A percentile compares a stretch with the other conserved stretches of the same genome.
Conservation (phyloP, 306 rosid species). For the Prunus kanzakura region DNA sequence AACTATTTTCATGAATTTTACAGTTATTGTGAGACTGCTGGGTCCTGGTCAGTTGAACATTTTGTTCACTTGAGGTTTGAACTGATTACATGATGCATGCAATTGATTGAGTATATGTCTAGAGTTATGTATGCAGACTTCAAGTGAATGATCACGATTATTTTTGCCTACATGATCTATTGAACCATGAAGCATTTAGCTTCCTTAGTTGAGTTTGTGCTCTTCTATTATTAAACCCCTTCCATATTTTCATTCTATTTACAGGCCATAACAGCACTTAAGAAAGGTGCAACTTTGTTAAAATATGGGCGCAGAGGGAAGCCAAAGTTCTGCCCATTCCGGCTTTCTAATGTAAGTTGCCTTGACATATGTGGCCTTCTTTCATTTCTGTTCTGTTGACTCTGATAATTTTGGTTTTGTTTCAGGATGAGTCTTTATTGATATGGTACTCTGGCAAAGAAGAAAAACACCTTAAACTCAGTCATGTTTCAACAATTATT, state of each 20-base stretch:
- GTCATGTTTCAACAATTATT: constrained; percentile 77
- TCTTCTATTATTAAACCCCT: not conserved
- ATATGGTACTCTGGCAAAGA: constrained; percentile 92
- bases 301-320: constrained; percentile 95
- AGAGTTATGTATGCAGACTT: no score
- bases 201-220: not conserved
- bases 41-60: not conserved
- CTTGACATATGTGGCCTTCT: constrained; percentile 2
- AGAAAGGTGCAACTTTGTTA: constrained; percentile 86
- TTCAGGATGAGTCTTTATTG: constrained; percentile 82
- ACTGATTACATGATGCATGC: not conserved
- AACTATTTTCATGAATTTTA: not conserved
- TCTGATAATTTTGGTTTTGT: constrained; percentile 20
- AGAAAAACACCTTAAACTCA: constrained; percentile 72
- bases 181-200: not conserved
- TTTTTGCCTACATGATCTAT: not conserved
- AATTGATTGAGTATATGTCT: not conserved
- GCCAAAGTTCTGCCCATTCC: constrained; percentile 95
- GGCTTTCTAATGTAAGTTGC: constrained; percentile 83
- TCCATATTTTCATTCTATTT: constrained; percentile 19
- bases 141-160: not conserved
- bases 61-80: not conserved
- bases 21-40: not conserved
- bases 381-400: constrained; percentile 22
- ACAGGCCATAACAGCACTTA: constrained; percentile 82